Evolutionary conservation across 768 basidiomycete species (phyloP).

Genomic region (Lyophyllum semitale): DNA sequence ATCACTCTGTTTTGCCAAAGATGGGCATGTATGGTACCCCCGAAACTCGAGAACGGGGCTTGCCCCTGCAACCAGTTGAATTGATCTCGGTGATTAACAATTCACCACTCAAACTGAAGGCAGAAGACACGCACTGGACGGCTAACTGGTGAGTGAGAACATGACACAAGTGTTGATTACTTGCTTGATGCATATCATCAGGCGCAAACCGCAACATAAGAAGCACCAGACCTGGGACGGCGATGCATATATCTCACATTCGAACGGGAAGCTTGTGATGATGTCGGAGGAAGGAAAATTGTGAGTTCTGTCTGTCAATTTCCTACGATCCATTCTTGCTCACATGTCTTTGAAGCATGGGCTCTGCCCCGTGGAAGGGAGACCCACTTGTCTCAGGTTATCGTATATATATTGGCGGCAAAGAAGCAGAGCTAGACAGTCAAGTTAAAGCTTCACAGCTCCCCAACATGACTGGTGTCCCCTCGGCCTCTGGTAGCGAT

Average conservation of each 20-base stretch:
- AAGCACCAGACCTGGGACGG: constrained; percentile 91
- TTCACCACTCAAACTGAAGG: constrained; percentile 13
- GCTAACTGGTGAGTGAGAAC: constrained; percentile 58
- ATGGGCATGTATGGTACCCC: constrained; percentile 9
- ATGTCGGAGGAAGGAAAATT: constrained; percentile 71
- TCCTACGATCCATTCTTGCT: not conserved
- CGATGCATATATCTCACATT: constrained; percentile 61
- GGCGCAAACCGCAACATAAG: constrained; percentile 72
- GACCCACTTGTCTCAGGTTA: constrained; percentile 49
- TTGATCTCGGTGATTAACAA: constrained; percentile 24
- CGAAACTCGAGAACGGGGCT: constrained; percentile 22
- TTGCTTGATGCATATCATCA: constrained; percentile 24
- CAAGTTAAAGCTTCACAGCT: constrained; percentile 52
- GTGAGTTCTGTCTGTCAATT: constrained; percentile 37
- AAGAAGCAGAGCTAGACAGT: constrained; percentile 63
- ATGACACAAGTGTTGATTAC: not conserved
- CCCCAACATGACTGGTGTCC: constrained; percentile 36
- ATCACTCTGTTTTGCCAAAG: constrained; percentile 20
- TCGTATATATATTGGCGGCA: constrained; percentile 50
- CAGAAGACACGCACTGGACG: constrained; percentile 54
- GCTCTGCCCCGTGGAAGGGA: constrained; percentile 62
- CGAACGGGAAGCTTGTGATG: constrained; percentile 55
- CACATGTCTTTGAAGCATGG: constrained; percentile 45
- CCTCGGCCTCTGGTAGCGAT: not conserved
- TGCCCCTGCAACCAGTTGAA: constrained; percentile 44